Conservation (phyloP, 768 basidiomycete species). For the Suillus luteus region DNA sequence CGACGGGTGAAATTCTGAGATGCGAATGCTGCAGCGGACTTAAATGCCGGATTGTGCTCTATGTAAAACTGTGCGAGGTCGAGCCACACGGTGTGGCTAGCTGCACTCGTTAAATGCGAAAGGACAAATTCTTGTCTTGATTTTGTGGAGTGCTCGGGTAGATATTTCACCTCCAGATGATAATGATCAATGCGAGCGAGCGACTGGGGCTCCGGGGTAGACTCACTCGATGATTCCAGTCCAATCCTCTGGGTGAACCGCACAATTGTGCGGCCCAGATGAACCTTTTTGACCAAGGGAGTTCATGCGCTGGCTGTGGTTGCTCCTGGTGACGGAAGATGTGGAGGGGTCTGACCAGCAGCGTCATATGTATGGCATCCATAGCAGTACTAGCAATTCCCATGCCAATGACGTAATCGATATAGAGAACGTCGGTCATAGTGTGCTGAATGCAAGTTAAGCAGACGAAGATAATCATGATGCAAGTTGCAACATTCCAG, state of each 20-base stretch:
- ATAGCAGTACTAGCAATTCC: slow-evolving; percentile 24
- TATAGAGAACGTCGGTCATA: neutral
- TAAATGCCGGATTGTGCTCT: slow-evolving; percentile 15
- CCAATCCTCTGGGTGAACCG: slow-evolving; percentile 36
- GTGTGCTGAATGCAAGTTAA: neutral
- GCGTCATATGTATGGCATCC: slow-evolving; percentile 30
- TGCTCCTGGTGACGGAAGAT: slow-evolving; percentile 25
- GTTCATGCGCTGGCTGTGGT: slow-evolving; percentile 10
- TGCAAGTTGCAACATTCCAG: neutral
- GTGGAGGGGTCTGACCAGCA: slow-evolving; percentile 31
- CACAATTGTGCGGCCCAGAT: slow-evolving; percentile 35
- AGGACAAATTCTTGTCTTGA: slow-evolving; percentile 29
- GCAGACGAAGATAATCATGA: neutral
- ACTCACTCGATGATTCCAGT: slow-evolving; percentile 37
- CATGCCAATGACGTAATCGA: slow-evolving; percentile 12
- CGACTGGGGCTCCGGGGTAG: slow-evolving; percentile 19
- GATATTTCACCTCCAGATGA: slow-evolving; percentile 5
- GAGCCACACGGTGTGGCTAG: slow-evolving; percentile 16
- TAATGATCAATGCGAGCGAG: neutral
- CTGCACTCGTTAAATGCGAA: slow-evolving; percentile 17
- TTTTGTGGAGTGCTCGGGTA: slow-evolving; percentile 14
- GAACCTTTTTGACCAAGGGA: slow-evolving; percentile 24
- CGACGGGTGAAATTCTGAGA: slow-evolving; percentile 5
- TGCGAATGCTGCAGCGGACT: slow-evolving; percentile 6
- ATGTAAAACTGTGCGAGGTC: slow-evolving; percentile 19